Percentiles rank a stretch among this genome's conserved stretches.
These are phyloP conservation scores for Monilinia polystroma DNA, from an alignment of 2,329 filamentous ascomycete species.

Conservation along the genomic window DNA sequence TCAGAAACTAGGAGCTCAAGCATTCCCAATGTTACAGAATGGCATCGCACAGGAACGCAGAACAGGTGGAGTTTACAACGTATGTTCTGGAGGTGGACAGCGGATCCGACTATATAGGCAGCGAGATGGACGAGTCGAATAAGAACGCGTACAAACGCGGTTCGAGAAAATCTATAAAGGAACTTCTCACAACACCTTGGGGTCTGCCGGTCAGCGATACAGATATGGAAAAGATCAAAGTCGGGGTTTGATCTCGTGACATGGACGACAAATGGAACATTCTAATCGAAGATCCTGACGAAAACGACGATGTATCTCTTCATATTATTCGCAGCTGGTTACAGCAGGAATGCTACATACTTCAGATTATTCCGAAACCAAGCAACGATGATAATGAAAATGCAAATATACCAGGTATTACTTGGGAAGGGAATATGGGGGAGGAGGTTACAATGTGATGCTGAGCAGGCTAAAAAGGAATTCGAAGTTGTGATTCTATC, in stretches of 20 bases:
- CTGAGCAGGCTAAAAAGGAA: background rate
- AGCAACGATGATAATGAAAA: background rate
- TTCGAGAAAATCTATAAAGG: background rate
- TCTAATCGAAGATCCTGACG: background rate
- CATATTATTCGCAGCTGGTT: background rate
- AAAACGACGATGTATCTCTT: background rate
- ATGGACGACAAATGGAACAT: background rate
- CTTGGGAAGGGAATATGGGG: background rate
- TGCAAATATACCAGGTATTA: background rate
- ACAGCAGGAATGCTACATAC: background rate
- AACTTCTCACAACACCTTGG: background rate
- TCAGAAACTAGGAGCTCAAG: too few species aligned
- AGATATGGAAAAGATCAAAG: slow-evolving; percentile 6
- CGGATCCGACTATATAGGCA: background rate
- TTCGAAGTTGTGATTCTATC: background rate
- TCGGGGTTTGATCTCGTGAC: background rate
- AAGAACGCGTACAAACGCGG: background rate
- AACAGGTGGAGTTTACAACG: background rate
- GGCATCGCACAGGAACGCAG: background rate
- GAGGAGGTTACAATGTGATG: background rate
- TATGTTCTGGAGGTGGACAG: background rate
- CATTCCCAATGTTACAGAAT: background rate
- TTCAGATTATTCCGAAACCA: background rate
- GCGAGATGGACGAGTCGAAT: background rate
- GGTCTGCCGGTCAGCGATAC: background rate